Evolutionary conservation across 2,329 filamentous ascomycete species (phyloP), one percentile per base, ranked within the genome.

Genomic region (Emydomyces testavorans): DNA sequence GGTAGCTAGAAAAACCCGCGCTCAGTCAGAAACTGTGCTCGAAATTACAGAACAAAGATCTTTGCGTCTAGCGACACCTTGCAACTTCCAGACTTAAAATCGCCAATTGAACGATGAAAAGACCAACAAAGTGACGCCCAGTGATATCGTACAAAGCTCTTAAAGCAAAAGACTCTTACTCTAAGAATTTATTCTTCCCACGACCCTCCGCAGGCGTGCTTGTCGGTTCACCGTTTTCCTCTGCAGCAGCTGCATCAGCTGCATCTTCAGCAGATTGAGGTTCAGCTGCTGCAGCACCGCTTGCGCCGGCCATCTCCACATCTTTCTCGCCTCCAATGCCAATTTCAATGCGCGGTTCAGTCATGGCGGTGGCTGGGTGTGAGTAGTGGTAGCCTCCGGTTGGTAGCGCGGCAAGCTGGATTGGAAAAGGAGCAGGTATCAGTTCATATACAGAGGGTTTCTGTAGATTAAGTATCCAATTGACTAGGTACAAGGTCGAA

Each of bases 1-100:
- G 71, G 57, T 82, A 84, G 23, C 64, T 66, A 26, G 6, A 21
- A 18, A 31, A 31, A 3, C 29, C 11, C 7, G 16, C 8, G 15
- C 11, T 37, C 5, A 18, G 36, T 46, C 26, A 46, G 31, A 43
- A 29, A 16, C 23, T 24, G 41, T 15, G 5, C 10, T 10, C 16
- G 32, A 16, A 29, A 32, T 31, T 44, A 32, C 35, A 38, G 36
- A 16, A 26, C 20, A 43, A 45, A 18, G n/a, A n/a, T n/a, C n/a
- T n/a, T n/a, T n/a, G n/a, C n/a, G n/a, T n/a, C n/a, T n/a, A n/a
- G n/a, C n/a, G n/a, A n/a, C n/a, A n/a, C 28, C n/a, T 24, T 18
- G 3, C 7, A 16, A 15, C n/a, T 45, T 15, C 32, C 37, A 47
- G 18, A 37, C 16, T 18, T 37, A 10, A 6, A 41, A 23, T 23